Base-by-base conservation (phyloP, 2,329 filamentous ascomycete genomes). In the Cladosporium sphaerospermum region DNA sequence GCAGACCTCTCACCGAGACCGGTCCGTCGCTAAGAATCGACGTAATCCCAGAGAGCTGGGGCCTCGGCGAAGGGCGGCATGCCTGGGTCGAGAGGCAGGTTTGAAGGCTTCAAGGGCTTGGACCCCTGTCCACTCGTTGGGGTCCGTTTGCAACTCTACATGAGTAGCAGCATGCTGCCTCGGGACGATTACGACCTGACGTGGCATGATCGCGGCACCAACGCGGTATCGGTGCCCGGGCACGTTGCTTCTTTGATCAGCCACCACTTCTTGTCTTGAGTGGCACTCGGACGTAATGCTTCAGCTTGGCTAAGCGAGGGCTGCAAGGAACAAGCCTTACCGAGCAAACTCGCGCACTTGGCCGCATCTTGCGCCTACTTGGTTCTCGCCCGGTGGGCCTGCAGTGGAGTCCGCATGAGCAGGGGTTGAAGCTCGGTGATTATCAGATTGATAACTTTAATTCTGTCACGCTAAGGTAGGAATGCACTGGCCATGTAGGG, bases 391-490 rank as follows among this genome's bases (percentile, higher is more conserved):
- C 16, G 19, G 23, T 34, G 43, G 44, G 33, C 13, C 49, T 45
- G 14, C 9, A 10, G 36, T 16, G 5, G 14, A 37, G 46, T 32
- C 28, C 32, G 23, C 37, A 53, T 40, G 42, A 42, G 41, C 50
- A 43, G 42, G 18, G 36, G 13, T 10, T 14, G 37, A 10, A 31
- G 8, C 13, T 39, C 14, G 32, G 43, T 31, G 23, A 54, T 54
- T 54, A 54, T 54, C 52, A 54, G 52, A 54, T 54, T 54, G 52
- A 54, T 54, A 54, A 54, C 52, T 13, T 54, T 36, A 54, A 44
- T 16, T 33, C 33, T 34, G 44, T 31, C 31, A 28, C 48, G 32
- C 37, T 51, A 51, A 16, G 14, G 48, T 23, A 7, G 23, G 7
- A 5, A 28, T 28, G 23, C 23, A 28, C 23, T 28, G 23, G 23